A percentile compares a stretch with the other conserved stretches of the same genome.
Evolutionary conservation across 768 basidiomycete genomes (phyloP).

Genomic region (Pisolithus tinctorius): DNA sequence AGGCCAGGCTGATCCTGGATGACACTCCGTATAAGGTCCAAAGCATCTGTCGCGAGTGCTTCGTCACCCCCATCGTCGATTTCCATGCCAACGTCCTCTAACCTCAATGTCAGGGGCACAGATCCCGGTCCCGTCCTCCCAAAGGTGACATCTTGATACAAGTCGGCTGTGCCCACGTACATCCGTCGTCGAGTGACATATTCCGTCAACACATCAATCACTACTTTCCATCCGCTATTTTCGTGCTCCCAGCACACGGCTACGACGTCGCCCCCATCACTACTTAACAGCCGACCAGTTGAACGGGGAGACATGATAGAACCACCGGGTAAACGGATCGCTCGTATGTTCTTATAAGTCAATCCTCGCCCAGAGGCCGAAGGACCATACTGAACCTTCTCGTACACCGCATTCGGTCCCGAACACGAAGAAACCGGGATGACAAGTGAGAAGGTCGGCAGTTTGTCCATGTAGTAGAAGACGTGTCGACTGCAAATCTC

Average conservation of each 20-base stretch:
- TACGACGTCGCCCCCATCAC: constrained; percentile 55
- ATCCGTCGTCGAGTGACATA: constrained; percentile 57
- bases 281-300: constrained; percentile 63
- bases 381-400: constrained; percentile 54
- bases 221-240: constrained; percentile 81
- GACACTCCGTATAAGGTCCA: too few species aligned
- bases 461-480: constrained; percentile 66
- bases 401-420: constrained; percentile 67
- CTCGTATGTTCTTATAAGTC: constrained; percentile 58
- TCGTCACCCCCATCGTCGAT: constrained; percentile 57
- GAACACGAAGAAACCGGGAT: constrained; percentile 55
- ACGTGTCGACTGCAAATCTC: constrained; percentile 62
- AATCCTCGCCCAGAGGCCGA: constrained; percentile 41
- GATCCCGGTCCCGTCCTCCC: constrained; percentile 34
- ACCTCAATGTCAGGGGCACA: constrained; percentile 37
- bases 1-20: too few species aligned
- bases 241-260: constrained; percentile 77
- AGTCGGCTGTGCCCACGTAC: constrained; percentile 31
- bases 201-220: constrained; percentile 75
- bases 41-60: constrained; percentile 37
- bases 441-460: constrained; percentile 71
- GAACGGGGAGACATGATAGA: constrained; percentile 61
- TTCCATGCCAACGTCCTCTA: constrained; percentile 73
- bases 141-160: constrained; percentile 49
- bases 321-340: constrained; percentile 72